Percentiles rank a stretch among this genome's conserved stretches.
Evolutionary conservation across 2,329 filamentous ascomycete genomes (phyloP).

Genomic region (Colletotrichum navitas): DNA sequence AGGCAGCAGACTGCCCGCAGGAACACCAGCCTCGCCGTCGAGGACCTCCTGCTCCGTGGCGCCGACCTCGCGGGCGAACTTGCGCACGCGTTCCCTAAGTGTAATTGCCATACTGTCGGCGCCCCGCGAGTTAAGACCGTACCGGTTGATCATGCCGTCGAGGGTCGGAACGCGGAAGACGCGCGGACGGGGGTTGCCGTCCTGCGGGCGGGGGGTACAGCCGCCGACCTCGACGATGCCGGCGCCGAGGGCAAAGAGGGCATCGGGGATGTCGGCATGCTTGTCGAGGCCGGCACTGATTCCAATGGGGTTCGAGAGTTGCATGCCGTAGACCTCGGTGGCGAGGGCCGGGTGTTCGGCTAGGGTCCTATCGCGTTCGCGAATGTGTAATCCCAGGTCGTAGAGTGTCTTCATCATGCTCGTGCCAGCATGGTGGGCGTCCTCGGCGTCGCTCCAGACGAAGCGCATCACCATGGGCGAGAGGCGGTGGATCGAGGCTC

Average conservation of each 20-base stretch:
- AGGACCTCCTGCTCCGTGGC: conserved; percentile 80
- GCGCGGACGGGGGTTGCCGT: conserved; percentile 87
- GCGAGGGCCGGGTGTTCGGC: conserved; percentile 50
- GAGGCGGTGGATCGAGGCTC: conserved; percentile 76
- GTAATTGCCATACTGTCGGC: conserved; percentile 87
- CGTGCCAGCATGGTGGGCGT: conserved; percentile 89
- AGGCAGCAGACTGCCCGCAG: conserved; percentile 81
- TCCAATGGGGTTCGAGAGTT: conserved; percentile 86
- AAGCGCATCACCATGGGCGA: conserved; percentile 75
- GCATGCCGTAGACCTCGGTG: conserved; percentile 78
- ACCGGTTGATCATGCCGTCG: conserved; percentile 93
- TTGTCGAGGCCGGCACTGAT: conserved; percentile 98
- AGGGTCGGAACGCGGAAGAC: conserved; percentile 89
- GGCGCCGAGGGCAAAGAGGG: conserved; percentile 86
- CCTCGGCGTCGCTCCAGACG: conserved; percentile 82
- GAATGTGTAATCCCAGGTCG: conserved; percentile 80
- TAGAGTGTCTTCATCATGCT: conserved; percentile 79
- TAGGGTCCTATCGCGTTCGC: conserved; percentile 74
- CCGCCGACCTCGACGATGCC: conserved; percentile 93
- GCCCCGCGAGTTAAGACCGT: conserved; percentile 92
- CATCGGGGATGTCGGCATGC: conserved; percentile 87
- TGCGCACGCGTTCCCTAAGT: conserved; percentile 81
- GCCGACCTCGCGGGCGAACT: conserved; percentile 79
- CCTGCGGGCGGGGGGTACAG: conserved; percentile 87
- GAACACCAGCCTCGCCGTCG: conserved; percentile 81